phyloP scores from a whole-genome alignment of 345 rosid species.

The Eucalyptus lansdowneana region DNA sequence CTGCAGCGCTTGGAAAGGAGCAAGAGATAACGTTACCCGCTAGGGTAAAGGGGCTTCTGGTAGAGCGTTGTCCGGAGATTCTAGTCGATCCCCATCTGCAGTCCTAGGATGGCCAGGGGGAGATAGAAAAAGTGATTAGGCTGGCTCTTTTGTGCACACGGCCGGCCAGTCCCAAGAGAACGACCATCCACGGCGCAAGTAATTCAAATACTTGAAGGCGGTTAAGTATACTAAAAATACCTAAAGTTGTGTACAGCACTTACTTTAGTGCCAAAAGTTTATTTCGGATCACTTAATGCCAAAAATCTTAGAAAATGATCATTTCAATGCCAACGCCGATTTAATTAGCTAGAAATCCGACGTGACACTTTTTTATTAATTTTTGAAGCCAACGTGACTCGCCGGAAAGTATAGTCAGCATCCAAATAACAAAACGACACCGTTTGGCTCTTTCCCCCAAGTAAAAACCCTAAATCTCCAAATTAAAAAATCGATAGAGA shows the following conservation, averaged over 20 bases:
- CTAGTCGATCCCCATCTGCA: background rate
- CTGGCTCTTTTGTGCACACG: background rate
- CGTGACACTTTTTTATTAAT: accelerated
- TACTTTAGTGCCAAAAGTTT: no score
- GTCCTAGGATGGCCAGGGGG: background rate
- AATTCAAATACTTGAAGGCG: background rate
- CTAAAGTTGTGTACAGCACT: no score
- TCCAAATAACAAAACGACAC: no score
- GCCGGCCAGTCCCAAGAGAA: background rate
- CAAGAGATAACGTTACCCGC: background rate
- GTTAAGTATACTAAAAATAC: accelerated
- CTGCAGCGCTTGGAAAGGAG: background rate
- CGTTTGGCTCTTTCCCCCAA: no score
- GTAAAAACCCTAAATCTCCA: no score
- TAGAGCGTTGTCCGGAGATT: background rate
- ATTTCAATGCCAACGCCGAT: accelerated
- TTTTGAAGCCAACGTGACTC: accelerated
- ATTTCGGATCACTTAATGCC: accelerated
- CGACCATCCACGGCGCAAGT: background rate
- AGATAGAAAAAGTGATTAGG: background rate
- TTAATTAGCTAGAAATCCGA: accelerated
- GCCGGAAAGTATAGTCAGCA: accelerated
- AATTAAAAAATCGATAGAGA: accelerated
- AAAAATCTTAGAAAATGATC: no score
- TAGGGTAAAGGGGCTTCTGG: background rate